Evolutionary conservation across 2,329 filamentous ascomycete species (phyloP).

Genomic region (Teratosphaeriaceae sp.): DNA sequence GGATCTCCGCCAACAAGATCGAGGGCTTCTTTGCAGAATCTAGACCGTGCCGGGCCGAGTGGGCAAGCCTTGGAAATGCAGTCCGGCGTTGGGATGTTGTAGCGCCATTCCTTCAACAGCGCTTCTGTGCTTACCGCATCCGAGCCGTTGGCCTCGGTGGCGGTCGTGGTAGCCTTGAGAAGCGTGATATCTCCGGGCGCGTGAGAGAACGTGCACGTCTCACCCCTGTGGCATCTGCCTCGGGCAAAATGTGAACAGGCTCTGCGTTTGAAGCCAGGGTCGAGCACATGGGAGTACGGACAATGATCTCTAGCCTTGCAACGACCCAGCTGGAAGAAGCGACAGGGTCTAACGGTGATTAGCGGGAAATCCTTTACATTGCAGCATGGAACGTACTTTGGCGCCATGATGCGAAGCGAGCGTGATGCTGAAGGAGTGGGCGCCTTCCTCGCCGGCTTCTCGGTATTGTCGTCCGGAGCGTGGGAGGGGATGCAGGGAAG

Average conservation of each 20-base stretch:
- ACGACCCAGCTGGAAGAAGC: constrained; percentile 7
- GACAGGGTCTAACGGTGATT: constrained; percentile 7
- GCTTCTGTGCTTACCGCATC: background rate
- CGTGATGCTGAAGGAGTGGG: too few species aligned
- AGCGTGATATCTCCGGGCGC: background rate
- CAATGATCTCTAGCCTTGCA: constrained; percentile 11
- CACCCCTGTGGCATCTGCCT: constrained; percentile 7
- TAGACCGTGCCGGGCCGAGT: constrained; percentile 4
- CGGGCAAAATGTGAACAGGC: constrained; percentile 4
- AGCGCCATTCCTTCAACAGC: constrained; percentile 10
- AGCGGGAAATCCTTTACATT: background rate
- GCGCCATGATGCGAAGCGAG: too few species aligned
- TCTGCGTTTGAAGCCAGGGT: constrained; percentile 9
- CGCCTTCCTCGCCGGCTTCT: too few species aligned
- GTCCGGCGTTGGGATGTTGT: constrained; percentile 10
- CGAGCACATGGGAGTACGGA: constrained; percentile 5
- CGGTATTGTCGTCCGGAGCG: too few species aligned
- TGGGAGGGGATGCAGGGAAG: too few species aligned
- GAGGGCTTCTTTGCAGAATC: constrained; percentile 17
- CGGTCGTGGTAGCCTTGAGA: background rate
- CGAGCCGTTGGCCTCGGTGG: too few species aligned
- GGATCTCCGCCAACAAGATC: constrained; percentile 12
- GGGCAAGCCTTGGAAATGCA: background rate
- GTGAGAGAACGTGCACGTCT: constrained; percentile 14
- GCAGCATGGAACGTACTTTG: background rate